Evolutionary conservation across 2,329 filamentous ascomycete species (phyloP).

Genomic region (Aspergillus intermedius): DNA sequence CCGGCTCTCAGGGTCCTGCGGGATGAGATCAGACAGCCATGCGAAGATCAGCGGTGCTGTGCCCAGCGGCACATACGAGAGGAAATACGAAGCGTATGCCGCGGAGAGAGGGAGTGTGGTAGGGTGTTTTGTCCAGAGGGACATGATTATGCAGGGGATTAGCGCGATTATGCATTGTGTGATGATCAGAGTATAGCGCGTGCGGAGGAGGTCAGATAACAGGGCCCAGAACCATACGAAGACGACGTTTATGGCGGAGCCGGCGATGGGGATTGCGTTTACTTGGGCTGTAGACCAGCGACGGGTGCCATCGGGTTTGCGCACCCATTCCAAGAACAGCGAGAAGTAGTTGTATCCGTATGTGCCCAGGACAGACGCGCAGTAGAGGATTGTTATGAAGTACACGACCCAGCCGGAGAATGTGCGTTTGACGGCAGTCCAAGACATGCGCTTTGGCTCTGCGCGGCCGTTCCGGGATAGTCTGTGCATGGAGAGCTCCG

Average conservation of each 20-base stretch:
- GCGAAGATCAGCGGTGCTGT: slow-evolving; percentile 49
- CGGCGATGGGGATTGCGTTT: slow-evolving; percentile 46
- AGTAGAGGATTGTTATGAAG: slow-evolving; percentile 42
- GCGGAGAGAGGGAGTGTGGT: slow-evolving; percentile 37
- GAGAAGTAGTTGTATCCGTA: slow-evolving; percentile 37
- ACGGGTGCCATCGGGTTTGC: slow-evolving; percentile 34
- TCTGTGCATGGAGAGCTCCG: slow-evolving; percentile 38
- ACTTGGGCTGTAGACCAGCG: slow-evolving; percentile 41
- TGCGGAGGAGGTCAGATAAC: slow-evolving; percentile 45
- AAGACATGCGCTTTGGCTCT: slow-evolving; percentile 42
- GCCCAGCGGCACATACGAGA: slow-evolving; percentile 43
- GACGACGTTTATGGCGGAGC: slow-evolving; percentile 44
- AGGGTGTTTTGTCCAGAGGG: slow-evolving; percentile 47
- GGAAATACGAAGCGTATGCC: slow-evolving; percentile 49
- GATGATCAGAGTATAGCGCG: slow-evolving; percentile 47
- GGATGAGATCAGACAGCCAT: slow-evolving; percentile 48
- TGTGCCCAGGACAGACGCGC: slow-evolving; percentile 40
- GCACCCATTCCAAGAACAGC: slow-evolving; percentile 17
- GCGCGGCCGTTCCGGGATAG: slow-evolving; percentile 40
- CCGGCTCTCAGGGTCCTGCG: slow-evolving; percentile 46
- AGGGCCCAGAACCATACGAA: slow-evolving; percentile 52
- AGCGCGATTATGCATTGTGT: slow-evolving; percentile 44
- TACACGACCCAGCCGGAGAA: slow-evolving; percentile 42
- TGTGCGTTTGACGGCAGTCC: slow-evolving; percentile 40
- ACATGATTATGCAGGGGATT: slow-evolving; percentile 47